phyloP scores from a whole-genome alignment of 441 rosid species.

The Isatis lusitanica region DNA sequence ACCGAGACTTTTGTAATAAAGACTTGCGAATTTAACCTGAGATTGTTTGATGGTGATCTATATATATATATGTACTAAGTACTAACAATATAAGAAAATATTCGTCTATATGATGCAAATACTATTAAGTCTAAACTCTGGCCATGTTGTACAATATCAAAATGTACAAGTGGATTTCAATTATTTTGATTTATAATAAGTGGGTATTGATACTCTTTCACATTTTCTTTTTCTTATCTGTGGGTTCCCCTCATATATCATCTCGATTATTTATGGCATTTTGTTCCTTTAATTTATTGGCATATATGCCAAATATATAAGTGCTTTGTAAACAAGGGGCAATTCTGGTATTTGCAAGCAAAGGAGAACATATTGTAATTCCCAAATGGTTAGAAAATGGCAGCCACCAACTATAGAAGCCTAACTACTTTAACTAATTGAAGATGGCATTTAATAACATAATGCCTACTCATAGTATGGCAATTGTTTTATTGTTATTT shows the following conservation, averaged over 20 bases:
- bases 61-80: background rate
- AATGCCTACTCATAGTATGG: background rate
- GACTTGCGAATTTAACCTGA: background rate
- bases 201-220: slow-evolving; percentile 35
- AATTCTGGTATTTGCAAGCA: slow-evolving; percentile 24
- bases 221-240: background rate
- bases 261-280: slow-evolving; percentile 21
- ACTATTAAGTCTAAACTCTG: slow-evolving; percentile 11
- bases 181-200: slow-evolving; percentile 24
- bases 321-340: slow-evolving; percentile 21
- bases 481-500: background rate
- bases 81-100: background rate
- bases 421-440: slow-evolving; percentile 32
- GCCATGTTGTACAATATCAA: slow-evolving; percentile 33
- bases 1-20: background rate
- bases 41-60: background rate
- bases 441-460: slow-evolving; percentile 11
- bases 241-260: slow-evolving; percentile 22
- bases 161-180: slow-evolving; percentile 30
- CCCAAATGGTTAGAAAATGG: slow-evolving; percentile 36
- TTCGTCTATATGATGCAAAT: slow-evolving; percentile 1
- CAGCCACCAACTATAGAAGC: slow-evolving; percentile 34
- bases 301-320: slow-evolving; percentile 18
- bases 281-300: slow-evolving; percentile 3
- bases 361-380: slow-evolving; percentile 3